Percentiles rank a stretch among this genome's conserved stretches.
phyloP scores from a whole-genome alignment of 306 rosid species.

The Ammopiptanthus mongolicus region DNA sequence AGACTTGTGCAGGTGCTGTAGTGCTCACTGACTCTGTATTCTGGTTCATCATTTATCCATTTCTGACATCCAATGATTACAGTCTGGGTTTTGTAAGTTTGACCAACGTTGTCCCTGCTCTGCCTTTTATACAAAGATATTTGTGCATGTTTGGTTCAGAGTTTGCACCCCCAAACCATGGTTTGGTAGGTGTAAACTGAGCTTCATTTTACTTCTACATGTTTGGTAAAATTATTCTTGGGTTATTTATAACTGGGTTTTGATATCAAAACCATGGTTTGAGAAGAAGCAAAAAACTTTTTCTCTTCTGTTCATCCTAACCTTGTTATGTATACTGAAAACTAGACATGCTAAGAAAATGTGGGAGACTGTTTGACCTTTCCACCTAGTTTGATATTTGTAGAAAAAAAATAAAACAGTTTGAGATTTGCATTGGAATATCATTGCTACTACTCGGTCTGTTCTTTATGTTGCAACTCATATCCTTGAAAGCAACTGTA shows the following conservation, averaged over 20 bases:
- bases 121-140: neutral
- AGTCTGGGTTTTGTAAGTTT: constrained; percentile 67
- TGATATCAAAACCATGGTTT: too few relatives aligned
- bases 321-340: too few relatives aligned
- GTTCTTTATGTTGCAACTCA: neutral
- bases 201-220: too few relatives aligned
- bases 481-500: neutral
- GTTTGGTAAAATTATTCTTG: too few relatives aligned
- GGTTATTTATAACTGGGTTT: too few relatives aligned
- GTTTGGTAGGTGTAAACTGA: too few relatives aligned
- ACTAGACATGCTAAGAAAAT: too few relatives aligned
- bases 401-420: neutral
- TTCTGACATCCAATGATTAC: constrained; percentile 40
- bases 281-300: too few relatives aligned
- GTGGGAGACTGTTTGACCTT: neutral
- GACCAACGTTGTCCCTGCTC: neutral
- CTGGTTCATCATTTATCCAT: constrained; percentile 80
- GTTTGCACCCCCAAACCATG: too few relatives aligned
- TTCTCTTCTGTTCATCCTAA: too few relatives aligned
- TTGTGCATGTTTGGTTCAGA: too few relatives aligned
- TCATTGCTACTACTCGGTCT: neutral
- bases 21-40: constrained; percentile 71
- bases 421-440: constrained; percentile 9
- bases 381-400: neutral
- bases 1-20: constrained; percentile 89